Evolutionary conservation across 2,329 filamentous ascomycete genomes (phyloP), one percentile per base, ranked within the genome.

Genomic region (Phialophora tarda): DNA sequence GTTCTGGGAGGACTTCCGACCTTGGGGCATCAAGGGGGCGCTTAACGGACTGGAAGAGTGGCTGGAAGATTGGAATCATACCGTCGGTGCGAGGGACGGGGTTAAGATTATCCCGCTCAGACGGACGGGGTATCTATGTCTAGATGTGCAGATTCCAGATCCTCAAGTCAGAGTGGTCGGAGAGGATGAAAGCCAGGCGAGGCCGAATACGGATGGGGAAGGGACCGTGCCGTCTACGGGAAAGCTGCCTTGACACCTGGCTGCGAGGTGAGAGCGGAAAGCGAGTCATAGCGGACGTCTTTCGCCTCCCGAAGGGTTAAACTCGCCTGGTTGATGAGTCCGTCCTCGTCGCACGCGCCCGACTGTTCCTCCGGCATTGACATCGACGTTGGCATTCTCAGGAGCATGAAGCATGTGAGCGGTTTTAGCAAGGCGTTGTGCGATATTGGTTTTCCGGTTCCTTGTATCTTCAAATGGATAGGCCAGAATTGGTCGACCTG

Each of bases 1-100:
- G 91, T 74, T 98, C 38, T 98, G 93, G 92, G 95, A 99, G 66
- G 94, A 98, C 75, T 74, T 94, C 24, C 93, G 94, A 1, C 79
- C 92, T 41, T 65, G 50, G 48, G 72, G 71, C 26, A 85, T 90
- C 66, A 98, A 98, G 81, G 81, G 83, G 24, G 85, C 89, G 63
- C 77, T 97, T 54, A 85, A 83, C 63, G 83, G 81, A 10, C 80
- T 97, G 21, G 95, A 99, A 79, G 78, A 77, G 44, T 97, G 91
- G 88, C 85, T 99, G 62, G 91, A 96, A 70, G 84, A 88, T 66
- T 97, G 94, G 93, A 99, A 99, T 76, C 76, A 77, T 8, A 86
- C 91, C 68, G 78, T 83, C 10, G 84, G 85, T n/a, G 79, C 79
- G 59, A 83, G 83, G 65, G 82, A 86, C 68, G 84, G 85, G 3